These are phyloP conservation scores for barley (Hordeum vulgare) DNA, from an alignment of 176 grass and related monocot genomes.

Conservation along the genomic window MorexV3_pseudomolecules_assembly NC_058523.1:442298543-442299042, in stretches of 20 bases:
- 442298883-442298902: conserved; percentile 94
- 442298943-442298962: background rate
- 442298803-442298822: background rate
- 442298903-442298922: conserved; percentile 92
- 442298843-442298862: conserved; percentile 53
- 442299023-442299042: background rate
- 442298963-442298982: conserved; percentile 1
- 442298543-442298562: background rate
- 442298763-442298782: background rate
- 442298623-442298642: background rate
- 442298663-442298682: background rate
- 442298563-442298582: background rate
- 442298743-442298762: background rate
- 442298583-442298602: background rate
- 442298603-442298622: background rate
- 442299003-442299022: background rate
- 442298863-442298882: conserved; percentile 90
- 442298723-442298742: conserved; percentile 1
- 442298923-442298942: conserved; percentile 43
- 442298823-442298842: conserved; percentile 22
- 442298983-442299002: background rate
- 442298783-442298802: conserved; percentile 6
- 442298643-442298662: background rate
- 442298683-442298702: background rate
- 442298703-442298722: background rate